Percentiles rank a stretch among this genome's conserved stretches.
Conservation (phyloP, 805 yeast species). For the Myxozyma geophila region DNA sequence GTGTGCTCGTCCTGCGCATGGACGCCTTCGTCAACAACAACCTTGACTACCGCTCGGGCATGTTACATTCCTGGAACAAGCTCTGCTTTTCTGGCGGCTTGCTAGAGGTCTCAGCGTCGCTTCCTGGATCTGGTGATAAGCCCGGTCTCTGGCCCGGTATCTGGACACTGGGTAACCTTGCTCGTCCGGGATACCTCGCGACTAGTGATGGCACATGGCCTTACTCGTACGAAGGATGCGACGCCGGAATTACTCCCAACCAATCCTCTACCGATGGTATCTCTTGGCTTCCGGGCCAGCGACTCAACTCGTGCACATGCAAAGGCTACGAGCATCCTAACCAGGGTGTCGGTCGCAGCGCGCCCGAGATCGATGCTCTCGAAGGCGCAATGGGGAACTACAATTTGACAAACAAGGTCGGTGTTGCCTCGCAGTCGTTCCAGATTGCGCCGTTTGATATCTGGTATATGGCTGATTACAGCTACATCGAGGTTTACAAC, state of each 20-base stretch:
- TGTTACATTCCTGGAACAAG: slow-evolving; percentile 92
- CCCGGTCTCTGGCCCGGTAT: slow-evolving; percentile 96
- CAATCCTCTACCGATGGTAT: slow-evolving; percentile 91
- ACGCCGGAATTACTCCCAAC: slow-evolving; percentile 92
- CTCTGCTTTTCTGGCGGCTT: slow-evolving; percentile 85
- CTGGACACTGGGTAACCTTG: slow-evolving; percentile 94
- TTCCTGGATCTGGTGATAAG: slow-evolving; percentile 79
- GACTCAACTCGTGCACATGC: slow-evolving; percentile 77
- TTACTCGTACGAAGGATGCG: slow-evolving; percentile 82
- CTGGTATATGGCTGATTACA: slow-evolving; percentile 92
- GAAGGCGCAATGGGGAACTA: slow-evolving; percentile 69
- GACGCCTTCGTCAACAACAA: slow-evolving; percentile 84
- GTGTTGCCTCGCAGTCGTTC: slow-evolving; percentile 81
- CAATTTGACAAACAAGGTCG: slow-evolving; percentile 49
- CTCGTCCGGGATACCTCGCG: slow-evolving; percentile 86
- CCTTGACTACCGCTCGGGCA: slow-evolving; percentile 82
- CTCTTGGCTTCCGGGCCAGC: slow-evolving; percentile 84
- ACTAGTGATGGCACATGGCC: slow-evolving; percentile 96
- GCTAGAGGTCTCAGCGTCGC: slow-evolving; percentile 71
- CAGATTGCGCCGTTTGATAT: slow-evolving; percentile 94
- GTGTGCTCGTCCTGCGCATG: slow-evolving; percentile 68
- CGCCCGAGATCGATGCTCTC: slow-evolving; percentile 90
- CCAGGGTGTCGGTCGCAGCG: slow-evolving; percentile 86
- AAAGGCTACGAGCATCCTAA: slow-evolving; percentile 85
- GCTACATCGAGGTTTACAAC: slow-evolving; percentile 75